Evolutionary conservation across 805 yeast genomes (phyloP).

Genomic region (Candida corydali): DNA sequence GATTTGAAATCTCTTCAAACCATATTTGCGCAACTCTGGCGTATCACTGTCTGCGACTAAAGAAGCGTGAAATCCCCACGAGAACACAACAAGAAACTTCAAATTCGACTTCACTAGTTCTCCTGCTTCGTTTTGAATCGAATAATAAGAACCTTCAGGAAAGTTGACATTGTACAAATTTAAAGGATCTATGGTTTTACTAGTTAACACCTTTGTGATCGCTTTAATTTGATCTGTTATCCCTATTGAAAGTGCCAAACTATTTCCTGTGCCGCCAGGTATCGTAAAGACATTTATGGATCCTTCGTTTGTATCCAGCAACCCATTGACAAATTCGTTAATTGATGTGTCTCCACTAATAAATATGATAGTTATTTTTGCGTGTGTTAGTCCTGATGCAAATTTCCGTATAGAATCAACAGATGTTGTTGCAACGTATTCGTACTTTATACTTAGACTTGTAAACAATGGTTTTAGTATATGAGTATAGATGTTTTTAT

Average conservation of each 20-base stretch:
- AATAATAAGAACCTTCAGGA: constrained; percentile 28
- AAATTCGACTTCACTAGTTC: constrained; percentile 14
- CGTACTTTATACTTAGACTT: constrained; percentile 29
- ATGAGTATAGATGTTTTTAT: constrained; percentile 32
- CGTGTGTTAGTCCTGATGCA: constrained; percentile 26
- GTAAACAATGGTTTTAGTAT: constrained; percentile 48
- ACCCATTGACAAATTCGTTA: constrained; percentile 65
- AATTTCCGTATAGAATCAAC: constrained; percentile 35
- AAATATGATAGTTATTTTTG: constrained; percentile 44
- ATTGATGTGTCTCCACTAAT: constrained; percentile 87
- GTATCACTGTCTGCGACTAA: constrained; percentile 77
- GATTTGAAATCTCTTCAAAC: constrained; percentile 60
- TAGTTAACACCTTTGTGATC: constrained; percentile 16
- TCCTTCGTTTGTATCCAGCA: constrained; percentile 12
- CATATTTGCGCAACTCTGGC: constrained; percentile 59
- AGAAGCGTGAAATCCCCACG: constrained; percentile 87
- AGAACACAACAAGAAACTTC: constrained; percentile 59
- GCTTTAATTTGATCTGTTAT: constrained; percentile 19
- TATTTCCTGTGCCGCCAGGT: constrained; percentile 88
- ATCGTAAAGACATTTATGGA: constrained; percentile 34
- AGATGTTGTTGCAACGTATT: constrained; percentile 41
- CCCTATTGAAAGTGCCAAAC: constrained; percentile 62
- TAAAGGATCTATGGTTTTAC: constrained; percentile 25
- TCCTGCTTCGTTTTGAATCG: constrained; percentile 15
- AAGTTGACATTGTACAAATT: constrained; percentile 43